Evolutionary conservation across 495 filamentous ascomycete species (phyloP).

Genomic region (Amniculicola lignicola): DNA sequence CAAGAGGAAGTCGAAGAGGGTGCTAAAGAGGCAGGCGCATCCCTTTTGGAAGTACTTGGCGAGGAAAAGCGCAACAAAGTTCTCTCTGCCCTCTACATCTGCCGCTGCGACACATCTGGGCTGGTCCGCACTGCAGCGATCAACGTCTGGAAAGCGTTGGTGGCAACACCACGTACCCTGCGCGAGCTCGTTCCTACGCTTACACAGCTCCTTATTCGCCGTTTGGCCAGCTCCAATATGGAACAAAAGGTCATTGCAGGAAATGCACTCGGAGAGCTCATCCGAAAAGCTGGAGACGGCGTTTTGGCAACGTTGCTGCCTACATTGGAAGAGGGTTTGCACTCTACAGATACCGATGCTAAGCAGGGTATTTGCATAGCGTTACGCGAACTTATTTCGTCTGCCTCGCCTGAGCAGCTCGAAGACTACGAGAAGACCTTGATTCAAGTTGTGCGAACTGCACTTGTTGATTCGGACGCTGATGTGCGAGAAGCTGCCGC

Average conservation of each 20-base stretch:
- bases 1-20: conserved; percentile 76
- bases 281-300: conserved; percentile 92
- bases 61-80: conserved; percentile 95
- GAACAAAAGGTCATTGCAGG: conserved; percentile 98
- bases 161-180: conserved; percentile 85
- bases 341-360: conserved; percentile 86
- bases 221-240: conserved; percentile 92
- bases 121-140: conserved; percentile 88
- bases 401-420: conserved; percentile 83
- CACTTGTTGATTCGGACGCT: conserved; percentile 81
- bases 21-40: conserved; percentile 79
- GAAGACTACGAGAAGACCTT: conserved; percentile 94
- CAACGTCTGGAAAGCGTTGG: conserved; percentile 92
- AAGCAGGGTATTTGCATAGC: conserved; percentile 98
- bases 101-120: conserved; percentile 93
- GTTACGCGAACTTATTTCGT: conserved; percentile 84
- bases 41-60: conserved; percentile 86
- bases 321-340: conserved; percentile 87
- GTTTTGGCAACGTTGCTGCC: conserved; percentile 85
- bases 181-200: conserved; percentile 94
- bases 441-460: conserved; percentile 89
- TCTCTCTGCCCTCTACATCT: conserved; percentile 91
- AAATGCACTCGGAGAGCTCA: conserved; percentile 92
- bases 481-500: conserved; percentile 94
- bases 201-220: conserved; percentile 88